phyloP scores from a whole-genome alignment of 257 asterid genomes.

The Solanum arcanum region DNA sequence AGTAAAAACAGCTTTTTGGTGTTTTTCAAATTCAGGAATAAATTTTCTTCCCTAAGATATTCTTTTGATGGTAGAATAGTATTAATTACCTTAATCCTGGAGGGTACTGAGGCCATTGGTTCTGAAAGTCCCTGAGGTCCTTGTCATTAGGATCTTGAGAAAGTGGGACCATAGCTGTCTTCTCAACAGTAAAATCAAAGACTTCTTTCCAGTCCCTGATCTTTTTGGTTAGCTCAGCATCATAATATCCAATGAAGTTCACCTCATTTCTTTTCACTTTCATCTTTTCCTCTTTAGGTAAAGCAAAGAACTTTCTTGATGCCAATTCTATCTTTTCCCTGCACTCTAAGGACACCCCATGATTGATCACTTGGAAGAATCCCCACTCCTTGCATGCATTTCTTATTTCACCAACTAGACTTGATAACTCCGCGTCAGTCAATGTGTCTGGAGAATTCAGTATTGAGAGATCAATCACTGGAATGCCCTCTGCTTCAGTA shows the following conservation, averaged over 20 bases:
- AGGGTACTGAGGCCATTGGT: slow-evolving; percentile 47
- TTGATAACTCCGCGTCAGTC: background rate
- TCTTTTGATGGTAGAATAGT: too few relatives aligned
- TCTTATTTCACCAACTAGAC: slow-evolving; percentile 34
- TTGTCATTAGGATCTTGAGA: slow-evolving; percentile 37
- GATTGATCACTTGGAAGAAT: slow-evolving; percentile 71
- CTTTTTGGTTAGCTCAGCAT: slow-evolving; percentile 54
- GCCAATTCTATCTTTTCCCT: slow-evolving; percentile 39
- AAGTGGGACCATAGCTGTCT: slow-evolving; percentile 31
- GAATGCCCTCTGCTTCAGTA: slow-evolving; percentile 47
- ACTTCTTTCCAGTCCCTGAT: slow-evolving; percentile 78
- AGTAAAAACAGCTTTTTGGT: too few relatives aligned
- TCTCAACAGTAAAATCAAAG: slow-evolving; percentile 41
- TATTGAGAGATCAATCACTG: slow-evolving; percentile 48
- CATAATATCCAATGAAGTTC: slow-evolving; percentile 49
- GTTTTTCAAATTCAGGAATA: too few relatives aligned
- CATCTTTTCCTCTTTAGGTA: slow-evolving; percentile 46
- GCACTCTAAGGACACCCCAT: slow-evolving; percentile 47
- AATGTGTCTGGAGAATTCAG: slow-evolving; percentile 5
- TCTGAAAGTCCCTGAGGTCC: slow-evolving; percentile 20
- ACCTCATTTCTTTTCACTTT: slow-evolving; percentile 34
- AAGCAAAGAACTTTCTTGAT: slow-evolving; percentile 37
- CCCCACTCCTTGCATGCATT: slow-evolving; percentile 63
- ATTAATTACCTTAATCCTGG: slow-evolving; percentile 29
- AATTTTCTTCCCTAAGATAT: too few relatives aligned